These are phyloP conservation scores for Trichodelitschia bisporula DNA, from an alignment of 495 filamentous ascomycete genomes.

Conservation along the genomic window DNA sequence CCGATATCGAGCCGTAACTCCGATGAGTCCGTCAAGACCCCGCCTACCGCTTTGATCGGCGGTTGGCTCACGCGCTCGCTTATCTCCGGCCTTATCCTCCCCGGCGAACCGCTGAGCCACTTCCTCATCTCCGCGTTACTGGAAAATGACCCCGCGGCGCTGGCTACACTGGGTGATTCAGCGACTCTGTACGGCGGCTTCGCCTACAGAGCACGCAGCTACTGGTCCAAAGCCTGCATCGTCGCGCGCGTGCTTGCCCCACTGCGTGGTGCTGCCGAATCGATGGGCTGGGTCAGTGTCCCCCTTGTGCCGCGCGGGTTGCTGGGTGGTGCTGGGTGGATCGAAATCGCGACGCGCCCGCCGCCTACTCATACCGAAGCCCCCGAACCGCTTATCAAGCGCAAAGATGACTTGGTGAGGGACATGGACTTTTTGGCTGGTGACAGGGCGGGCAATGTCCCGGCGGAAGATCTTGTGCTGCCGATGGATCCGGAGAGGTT, in stretches of 20 bases:
- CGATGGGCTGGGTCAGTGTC: slow-evolving; percentile 55
- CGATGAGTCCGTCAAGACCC: no score
- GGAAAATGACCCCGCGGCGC: slow-evolving; percentile 45
- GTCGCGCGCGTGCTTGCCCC: slow-evolving; percentile 52
- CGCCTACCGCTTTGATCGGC: no score
- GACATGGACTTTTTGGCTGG: slow-evolving; percentile 29
- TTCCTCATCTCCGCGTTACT: slow-evolving; percentile 56
- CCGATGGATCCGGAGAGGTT: slow-evolving; percentile 19
- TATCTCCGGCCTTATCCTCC: slow-evolving; percentile 53
- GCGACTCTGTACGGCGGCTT: slow-evolving; percentile 65
- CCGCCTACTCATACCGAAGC: no score
- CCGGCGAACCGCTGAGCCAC: slow-evolving; percentile 47
- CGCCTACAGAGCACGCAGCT: slow-evolving; percentile 39
- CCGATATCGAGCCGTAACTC: not conserved
- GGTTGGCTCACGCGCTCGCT: slow-evolving; percentile 73
- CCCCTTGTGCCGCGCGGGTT: slow-evolving; percentile 26
- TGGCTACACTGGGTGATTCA: slow-evolving; percentile 36
- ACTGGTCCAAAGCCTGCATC: slow-evolving; percentile 63
- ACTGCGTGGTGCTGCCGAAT: slow-evolving; percentile 37
- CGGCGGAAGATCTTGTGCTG: slow-evolving; percentile 32
- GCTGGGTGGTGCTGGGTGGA: slow-evolving; percentile 14
- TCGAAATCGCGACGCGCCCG: not conserved
- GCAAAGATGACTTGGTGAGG: slow-evolving; percentile 17
- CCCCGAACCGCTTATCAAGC: slow-evolving; percentile 3
- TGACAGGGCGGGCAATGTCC: slow-evolving; percentile 20